Base-by-base conservation (phyloP, 148 eudicot genomes). In the Spergularia bocconei region DNA sequence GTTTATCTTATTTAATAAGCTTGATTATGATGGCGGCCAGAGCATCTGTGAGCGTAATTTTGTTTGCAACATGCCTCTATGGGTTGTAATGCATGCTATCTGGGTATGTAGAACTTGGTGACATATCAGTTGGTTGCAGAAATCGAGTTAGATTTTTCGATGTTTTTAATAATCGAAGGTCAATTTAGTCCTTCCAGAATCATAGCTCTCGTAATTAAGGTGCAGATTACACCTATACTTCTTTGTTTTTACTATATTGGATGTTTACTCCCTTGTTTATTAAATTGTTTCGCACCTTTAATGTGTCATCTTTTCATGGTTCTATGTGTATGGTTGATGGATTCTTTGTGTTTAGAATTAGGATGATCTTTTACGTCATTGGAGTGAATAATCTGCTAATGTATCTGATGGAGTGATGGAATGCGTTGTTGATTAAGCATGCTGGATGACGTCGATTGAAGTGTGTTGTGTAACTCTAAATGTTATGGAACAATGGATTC, bases 141-240 rank as follows among this genome's bases (percentile, higher is more conserved):
- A 57, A 55, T 66, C 55, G 25, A 44, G 68, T 67, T 48, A 41
- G 80, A 44, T 71, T 71, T 53, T 70, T n/a, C 8, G 38, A 53
- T 52, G 20, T 7, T 54, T 64, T 39, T 29, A 36, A n/a, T 65
- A 52, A 51, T 23, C 14, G n/a, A 13, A 19, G 53, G 29, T 74
- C 70, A 74, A 52, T 74, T 4, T 36, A 13, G 69, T 56, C 29
- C 51, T 75, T 38, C 23, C n/a, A 60, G 9, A 55, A 63, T 12
- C 5, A n/a, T 57, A 33, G 67, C 19, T 63, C 44, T 29, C 33
- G 67, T 63, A n/a, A n/a, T n/a, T n/a, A 63, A 63, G 67, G 47
- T 63, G 65, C 25, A 25, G 4, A 25, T 62, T 25, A 25, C 65
- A 23, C 14, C 65, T 29, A 29, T 29, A 29, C 36, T 29, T 29